phyloP scores from a whole-genome alignment of 140 eudicot species.

The Anethum foeniculum region DNA sequence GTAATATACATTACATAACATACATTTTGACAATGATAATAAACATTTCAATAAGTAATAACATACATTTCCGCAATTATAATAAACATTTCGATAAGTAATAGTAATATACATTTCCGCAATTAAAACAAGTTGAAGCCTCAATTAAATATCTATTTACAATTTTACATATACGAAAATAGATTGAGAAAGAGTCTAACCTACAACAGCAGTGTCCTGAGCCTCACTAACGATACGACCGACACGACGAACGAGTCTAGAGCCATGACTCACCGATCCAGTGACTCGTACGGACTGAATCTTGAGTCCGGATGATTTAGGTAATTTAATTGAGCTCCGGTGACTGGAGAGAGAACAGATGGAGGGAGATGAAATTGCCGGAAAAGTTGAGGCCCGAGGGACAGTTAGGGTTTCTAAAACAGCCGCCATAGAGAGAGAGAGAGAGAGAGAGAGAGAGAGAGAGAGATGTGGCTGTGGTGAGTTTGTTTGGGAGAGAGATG shows the following conservation, averaged over 20 bases:
- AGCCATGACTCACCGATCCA: slow-evolving; percentile 24
- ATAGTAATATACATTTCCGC: background rate
- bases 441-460: background rate
- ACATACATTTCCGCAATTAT: background rate
- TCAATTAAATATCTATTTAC: background rate
- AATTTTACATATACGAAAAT: too few species aligned
- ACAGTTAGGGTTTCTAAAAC: slow-evolving; percentile 44
- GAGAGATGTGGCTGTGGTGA: slow-evolving; percentile 13
- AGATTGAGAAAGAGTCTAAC: slow-evolving; percentile 19
- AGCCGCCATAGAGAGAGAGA: slow-evolving; percentile 41
- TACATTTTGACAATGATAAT: too few species aligned
- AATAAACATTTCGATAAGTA: too few species aligned
- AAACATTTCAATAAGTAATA: too few species aligned
- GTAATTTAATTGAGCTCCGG: slow-evolving; percentile 30
- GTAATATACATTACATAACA: too few species aligned
- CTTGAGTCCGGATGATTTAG: slow-evolving; percentile 48
- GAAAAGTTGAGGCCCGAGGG: slow-evolving; percentile 50
- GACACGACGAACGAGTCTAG: slow-evolving; percentile 38
- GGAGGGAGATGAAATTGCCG: slow-evolving; percentile 40
- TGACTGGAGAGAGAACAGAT: slow-evolving; percentile 24
- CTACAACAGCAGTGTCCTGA: slow-evolving; percentile 59
- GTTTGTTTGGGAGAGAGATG: background rate
- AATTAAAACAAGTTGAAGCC: too few species aligned
- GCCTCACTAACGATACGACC: slow-evolving; percentile 69
- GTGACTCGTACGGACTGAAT: slow-evolving; percentile 35